Percentiles rank a stretch among this genome's conserved stretches.
Conservation (phyloP, 345 rosid genomes). For the Brassica cretica region DNA sequence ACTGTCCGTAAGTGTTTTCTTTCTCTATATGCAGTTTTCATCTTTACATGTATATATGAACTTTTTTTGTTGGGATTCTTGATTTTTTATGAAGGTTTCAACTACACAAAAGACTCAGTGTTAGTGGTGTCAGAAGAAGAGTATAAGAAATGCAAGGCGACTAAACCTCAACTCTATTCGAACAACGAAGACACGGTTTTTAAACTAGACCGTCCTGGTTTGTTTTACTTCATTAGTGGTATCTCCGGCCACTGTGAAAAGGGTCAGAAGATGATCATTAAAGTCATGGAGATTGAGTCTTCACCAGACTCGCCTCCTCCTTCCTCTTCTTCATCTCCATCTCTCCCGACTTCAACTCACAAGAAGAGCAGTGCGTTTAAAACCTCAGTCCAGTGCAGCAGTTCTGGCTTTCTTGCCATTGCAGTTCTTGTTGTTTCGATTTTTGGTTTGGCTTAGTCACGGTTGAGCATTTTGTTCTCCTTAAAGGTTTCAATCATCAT, state of each 20-base stretch:
- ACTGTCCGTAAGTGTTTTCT: conserved; percentile 51
- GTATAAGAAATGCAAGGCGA: conserved; percentile 54
- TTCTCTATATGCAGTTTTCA: not conserved
- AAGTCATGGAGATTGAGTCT: conserved; percentile 52
- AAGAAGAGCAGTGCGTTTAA: conserved; percentile 38
- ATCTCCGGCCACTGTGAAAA: conserved; percentile 58
- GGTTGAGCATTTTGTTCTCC: conserved; percentile 10
- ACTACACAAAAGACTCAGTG: conserved; percentile 61
- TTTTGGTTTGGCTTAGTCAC: conserved; percentile 19
- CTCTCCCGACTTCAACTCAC: conserved; percentile 28
- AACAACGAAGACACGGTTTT: conserved; percentile 53
- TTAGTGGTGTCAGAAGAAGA: conserved; percentile 60
- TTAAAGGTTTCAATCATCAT: not conserved
- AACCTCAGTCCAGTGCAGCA: conserved; percentile 11
- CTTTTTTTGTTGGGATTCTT: not conserved
- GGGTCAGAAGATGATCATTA: conserved; percentile 71
- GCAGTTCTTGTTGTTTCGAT: conserved; percentile 24
- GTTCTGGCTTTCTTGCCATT: conserved; percentile 13
- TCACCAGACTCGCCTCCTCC: conserved; percentile 38
- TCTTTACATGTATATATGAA: conserved; percentile 5
- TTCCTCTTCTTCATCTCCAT: conserved; percentile 17
- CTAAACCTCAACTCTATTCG: conserved; percentile 57
- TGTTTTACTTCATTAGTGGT: conserved; percentile 68
- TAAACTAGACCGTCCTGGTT: conserved; percentile 49
- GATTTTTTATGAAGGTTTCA: conserved; percentile 42